A percentile compares a stretch with the other conserved stretches of the same genome.
These are phyloP conservation scores for Candida sp. DNA, from an alignment of 1,139 yeast genomes.

Conservation along the genomic window DNA sequence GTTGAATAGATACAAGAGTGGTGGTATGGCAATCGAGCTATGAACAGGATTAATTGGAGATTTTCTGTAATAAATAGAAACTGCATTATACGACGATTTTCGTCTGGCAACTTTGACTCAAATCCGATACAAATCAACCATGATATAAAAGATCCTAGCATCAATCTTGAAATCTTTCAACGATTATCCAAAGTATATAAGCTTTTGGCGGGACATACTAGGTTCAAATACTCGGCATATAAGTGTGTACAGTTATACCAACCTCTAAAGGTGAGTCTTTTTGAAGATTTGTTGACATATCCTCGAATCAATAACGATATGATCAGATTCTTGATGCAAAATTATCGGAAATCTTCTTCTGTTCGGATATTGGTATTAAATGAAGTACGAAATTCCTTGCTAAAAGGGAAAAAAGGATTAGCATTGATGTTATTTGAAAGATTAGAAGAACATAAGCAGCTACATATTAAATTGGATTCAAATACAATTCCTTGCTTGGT, in stretches of 20 bases:
- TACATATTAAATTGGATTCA: neutral
- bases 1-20: neutral
- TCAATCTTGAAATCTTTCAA: conserved; percentile 6
- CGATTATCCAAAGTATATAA: conserved; percentile 14
- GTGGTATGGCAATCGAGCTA: neutral
- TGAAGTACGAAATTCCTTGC: conserved; percentile 13
- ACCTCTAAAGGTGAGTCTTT: conserved; percentile 7
- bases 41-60: conserved; percentile 1
- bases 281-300: conserved; percentile 18
- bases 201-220: conserved; percentile 9
- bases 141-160: neutral
- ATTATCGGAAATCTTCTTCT: conserved; percentile 15
- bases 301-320: conserved; percentile 16
- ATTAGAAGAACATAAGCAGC: neutral
- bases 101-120: neutral
- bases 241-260: conserved; percentile 15
- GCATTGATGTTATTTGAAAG: conserved; percentile 5
- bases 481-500: conserved; percentile 3
- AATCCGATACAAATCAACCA: neutral
- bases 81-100: neutral
- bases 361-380: conserved; percentile 16
- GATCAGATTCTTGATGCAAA: conserved; percentile 12
- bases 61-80: neutral
- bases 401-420: conserved; percentile 6
- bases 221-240: conserved; percentile 12